phyloP scores from a whole-genome alignment of 2,329 filamentous ascomycete genomes.

The Aspergillus floridensis region DNA sequence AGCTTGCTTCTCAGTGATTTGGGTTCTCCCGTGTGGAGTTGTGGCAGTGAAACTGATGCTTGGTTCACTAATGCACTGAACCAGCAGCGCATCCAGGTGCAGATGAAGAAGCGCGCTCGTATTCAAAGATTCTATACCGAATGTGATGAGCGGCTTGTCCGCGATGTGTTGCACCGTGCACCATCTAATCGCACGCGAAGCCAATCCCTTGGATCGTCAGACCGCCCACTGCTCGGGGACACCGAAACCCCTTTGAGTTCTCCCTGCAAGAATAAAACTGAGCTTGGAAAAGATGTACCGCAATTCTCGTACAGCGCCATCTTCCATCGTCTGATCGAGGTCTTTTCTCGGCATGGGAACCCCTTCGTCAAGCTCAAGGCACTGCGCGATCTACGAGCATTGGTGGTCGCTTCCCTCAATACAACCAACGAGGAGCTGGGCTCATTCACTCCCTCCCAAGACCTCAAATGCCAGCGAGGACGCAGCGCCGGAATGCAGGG shows the following conservation, averaged over 20 bases:
- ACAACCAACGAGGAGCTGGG: conserved; percentile 47
- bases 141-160: conserved; percentile 32
- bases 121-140: conserved; percentile 40
- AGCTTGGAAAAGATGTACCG: conserved; percentile 30
- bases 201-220: conserved; percentile 32
- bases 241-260: background rate
- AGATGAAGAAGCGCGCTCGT: conserved; percentile 41
- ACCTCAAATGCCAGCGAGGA: conserved; percentile 5
- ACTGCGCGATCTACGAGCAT: conserved; percentile 75
- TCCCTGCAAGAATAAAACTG: background rate
- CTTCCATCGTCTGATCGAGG: conserved; percentile 74
- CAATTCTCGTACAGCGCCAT: conserved; percentile 75
- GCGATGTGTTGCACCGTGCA: conserved; percentile 23
- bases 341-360: conserved; percentile 86
- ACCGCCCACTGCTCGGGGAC: conserved; percentile 7
- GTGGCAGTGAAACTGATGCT: conserved; percentile 85
- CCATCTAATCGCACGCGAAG: conserved; percentile 30
- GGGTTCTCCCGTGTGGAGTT: conserved; percentile 79
- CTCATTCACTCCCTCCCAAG: conserved; percentile 6
- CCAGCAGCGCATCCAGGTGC: conserved; percentile 45
- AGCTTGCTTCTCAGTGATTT: conserved; percentile 86
- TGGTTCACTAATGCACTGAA: conserved; percentile 67
- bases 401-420: conserved; percentile 73
- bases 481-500: conserved; percentile 9
- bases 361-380: conserved; percentile 82